phyloP scores from a whole-genome alignment of 768 basidiomycete species.

The Leccinum imitatum region DNA sequence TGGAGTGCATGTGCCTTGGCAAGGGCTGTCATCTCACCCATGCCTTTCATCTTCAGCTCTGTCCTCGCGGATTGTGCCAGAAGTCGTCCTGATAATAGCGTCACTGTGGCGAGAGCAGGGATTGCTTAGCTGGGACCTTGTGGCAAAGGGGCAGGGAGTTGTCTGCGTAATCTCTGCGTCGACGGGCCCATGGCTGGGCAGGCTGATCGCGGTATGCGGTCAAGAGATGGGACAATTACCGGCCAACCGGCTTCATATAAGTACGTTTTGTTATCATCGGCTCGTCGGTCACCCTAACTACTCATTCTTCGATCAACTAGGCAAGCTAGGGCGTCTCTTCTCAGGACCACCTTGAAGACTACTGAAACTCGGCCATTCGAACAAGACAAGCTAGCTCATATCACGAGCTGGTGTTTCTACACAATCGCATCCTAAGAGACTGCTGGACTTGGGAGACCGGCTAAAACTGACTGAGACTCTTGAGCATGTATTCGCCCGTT shows the following conservation, averaged over 20 bases:
- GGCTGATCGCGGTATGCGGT: slow-evolving; percentile 26
- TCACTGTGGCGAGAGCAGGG: no score
- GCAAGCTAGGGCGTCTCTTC: neutral
- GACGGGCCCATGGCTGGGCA: slow-evolving; percentile 32
- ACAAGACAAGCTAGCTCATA: no score
- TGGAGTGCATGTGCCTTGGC: slow-evolving; percentile 54
- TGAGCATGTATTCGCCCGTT: neutral
- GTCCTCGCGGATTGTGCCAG: no score
- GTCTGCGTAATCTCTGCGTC: slow-evolving; percentile 24
- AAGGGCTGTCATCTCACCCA: slow-evolving; percentile 53
- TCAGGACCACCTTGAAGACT: no score
- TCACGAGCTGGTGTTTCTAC: no score
- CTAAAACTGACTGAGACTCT: no score
- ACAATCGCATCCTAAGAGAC: no score
- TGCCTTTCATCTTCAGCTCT: no score
- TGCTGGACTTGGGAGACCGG: no score
- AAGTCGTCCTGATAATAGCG: no score
- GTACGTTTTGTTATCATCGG: slow-evolving; percentile 4
- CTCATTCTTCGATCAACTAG: slow-evolving; percentile 4
- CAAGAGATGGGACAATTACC: slow-evolving; percentile 6
- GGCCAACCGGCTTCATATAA: slow-evolving; percentile 19
- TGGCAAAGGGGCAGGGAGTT: neutral
- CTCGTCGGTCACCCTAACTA: neutral
- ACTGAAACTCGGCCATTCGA: no score
- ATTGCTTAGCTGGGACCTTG: no score